Evolutionary conservation across 257 asterid genomes (phyloP).

Genomic region (Solanum lignicaule): DNA sequence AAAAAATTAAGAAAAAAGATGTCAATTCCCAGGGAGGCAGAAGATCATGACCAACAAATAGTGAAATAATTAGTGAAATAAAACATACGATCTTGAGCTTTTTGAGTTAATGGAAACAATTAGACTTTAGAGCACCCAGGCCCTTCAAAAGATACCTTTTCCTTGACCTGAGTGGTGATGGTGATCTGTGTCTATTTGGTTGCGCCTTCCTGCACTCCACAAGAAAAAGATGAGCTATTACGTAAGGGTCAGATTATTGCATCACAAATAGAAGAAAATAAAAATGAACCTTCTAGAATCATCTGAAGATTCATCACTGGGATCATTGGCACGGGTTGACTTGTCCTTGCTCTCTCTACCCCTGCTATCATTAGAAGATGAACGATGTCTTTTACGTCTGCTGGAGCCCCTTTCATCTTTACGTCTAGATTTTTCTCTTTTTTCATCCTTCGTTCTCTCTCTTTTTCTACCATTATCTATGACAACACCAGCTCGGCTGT

Average conservation of each 20-base stretch:
- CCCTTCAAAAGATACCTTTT: slow-evolving; percentile 49
- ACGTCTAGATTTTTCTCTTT: slow-evolving; percentile 50
- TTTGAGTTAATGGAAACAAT: background rate
- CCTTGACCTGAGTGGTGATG: slow-evolving; percentile 65
- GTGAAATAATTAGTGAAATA: background rate
- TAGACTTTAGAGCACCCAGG: background rate
- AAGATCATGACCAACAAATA: background rate
- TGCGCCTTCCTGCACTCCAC: slow-evolving; percentile 54
- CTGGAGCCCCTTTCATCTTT: slow-evolving; percentile 48
- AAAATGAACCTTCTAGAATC: slow-evolving; percentile 55
- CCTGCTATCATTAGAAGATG: slow-evolving; percentile 49
- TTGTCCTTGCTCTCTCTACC: slow-evolving; percentile 53
- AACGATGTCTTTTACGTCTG: slow-evolving; percentile 52
- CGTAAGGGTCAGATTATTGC: background rate
- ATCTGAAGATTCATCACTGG: slow-evolving; percentile 65
- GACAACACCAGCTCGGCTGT: slow-evolving; percentile 33
- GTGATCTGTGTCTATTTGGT: slow-evolving; percentile 60
- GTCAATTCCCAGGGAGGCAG: background rate
- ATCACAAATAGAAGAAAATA: background rate
- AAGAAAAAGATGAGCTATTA: slow-evolving; percentile 4
- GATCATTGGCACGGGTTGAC: slow-evolving; percentile 36
- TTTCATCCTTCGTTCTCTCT: slow-evolving; percentile 48
- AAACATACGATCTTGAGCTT: background rate
- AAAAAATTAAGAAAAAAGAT: background rate
- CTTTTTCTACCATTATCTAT: slow-evolving; percentile 39